These are phyloP conservation scores for Luzula sylvatica DNA, from an alignment of 176 grass and related monocot species.

Conservation along the genomic window DNA sequence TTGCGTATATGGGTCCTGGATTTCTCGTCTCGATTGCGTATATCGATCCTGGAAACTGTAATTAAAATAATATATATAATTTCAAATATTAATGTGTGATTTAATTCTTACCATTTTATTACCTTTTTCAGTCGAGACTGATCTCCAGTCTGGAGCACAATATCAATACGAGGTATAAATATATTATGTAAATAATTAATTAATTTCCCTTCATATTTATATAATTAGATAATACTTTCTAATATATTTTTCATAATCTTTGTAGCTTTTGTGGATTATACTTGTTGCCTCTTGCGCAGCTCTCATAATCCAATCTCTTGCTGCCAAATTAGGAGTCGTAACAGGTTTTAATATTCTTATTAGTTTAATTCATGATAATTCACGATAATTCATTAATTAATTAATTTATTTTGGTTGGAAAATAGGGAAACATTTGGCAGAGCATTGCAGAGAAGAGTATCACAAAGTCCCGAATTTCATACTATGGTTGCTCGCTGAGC, in stretches of 20 bases:
- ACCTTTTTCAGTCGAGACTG: slow-evolving; percentile 87
- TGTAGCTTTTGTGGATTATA: slow-evolving; percentile 96
- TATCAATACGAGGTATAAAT: slow-evolving; percentile 81
- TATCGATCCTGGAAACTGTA: slow-evolving; percentile 98
- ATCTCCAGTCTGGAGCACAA: slow-evolving; percentile 86
- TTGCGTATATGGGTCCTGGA: slow-evolving; percentile 88
- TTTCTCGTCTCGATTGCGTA: slow-evolving; percentile 96
- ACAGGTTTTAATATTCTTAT: slow-evolving; percentile 39
- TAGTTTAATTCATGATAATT: no score
- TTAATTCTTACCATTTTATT: not conserved
- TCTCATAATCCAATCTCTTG: slow-evolving; percentile 92
- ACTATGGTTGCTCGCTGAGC: slow-evolving; percentile 93
- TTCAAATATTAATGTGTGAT: slow-evolving; percentile 2
- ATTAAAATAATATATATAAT: slow-evolving; percentile 10
- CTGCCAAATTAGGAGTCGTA: slow-evolving; percentile 83
- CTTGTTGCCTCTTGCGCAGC: slow-evolving; percentile 91
- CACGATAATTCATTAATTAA: slow-evolving; percentile 1
- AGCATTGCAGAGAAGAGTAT: slow-evolving; percentile 95
- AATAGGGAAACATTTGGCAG: slow-evolving; percentile 89
- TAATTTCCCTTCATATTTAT: not conserved
- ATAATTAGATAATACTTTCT: not conserved
- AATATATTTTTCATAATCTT: slow-evolving; percentile 14
- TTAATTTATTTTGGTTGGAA: not conserved
- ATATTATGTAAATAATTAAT: slow-evolving; percentile 2
- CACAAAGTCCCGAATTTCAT: slow-evolving; percentile 72